Percentiles rank a stretch among this genome's conserved stretches.
These are phyloP conservation scores for Apophysomyces sp. DNA, from an alignment of 371 early-diverging fungal genomes.

Conservation along the genomic window DNA sequence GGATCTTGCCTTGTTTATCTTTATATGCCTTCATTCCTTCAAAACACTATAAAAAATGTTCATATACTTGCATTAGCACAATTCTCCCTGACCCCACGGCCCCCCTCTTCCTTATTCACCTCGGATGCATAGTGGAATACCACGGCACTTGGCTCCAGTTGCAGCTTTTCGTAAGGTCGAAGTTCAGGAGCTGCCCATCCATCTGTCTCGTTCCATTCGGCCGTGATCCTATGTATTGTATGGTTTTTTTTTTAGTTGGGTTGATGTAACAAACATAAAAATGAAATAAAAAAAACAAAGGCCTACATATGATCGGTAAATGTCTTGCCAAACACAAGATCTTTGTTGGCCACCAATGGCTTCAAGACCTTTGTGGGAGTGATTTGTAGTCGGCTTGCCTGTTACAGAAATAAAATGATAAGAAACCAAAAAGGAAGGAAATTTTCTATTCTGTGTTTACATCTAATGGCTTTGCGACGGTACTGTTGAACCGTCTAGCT, in stretches of 20 bases:
- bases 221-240: conserved; percentile 44
- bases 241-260: no score
- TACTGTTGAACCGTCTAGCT: conserved; percentile 20
- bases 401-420: background rate
- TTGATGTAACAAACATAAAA: no score
- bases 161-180: conserved; percentile 78
- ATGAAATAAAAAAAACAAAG: background rate
- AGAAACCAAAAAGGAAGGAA: background rate
- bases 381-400: conserved; percentile 53
- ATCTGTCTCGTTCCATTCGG: conserved; percentile 73
- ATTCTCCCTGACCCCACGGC: no score
- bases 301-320: conserved; percentile 94
- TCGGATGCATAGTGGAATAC: conserved; percentile 94
- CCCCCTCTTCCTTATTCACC: conserved; percentile 19
- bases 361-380: conserved; percentile 49
- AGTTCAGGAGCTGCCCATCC: conserved; percentile 83
- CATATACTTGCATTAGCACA: no score
- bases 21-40: conserved; percentile 95
- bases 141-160: conserved; percentile 81
- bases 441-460: conserved; percentile 2
- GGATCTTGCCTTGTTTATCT: conserved; percentile 78
- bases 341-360: conserved; percentile 69
- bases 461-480: conserved; percentile 8
- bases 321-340: conserved; percentile 85
- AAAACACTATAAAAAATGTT: no score